phyloP scores from a whole-genome alignment of 495 filamentous ascomycete genomes.

The Lasiosphaeris hirsuta region DNA sequence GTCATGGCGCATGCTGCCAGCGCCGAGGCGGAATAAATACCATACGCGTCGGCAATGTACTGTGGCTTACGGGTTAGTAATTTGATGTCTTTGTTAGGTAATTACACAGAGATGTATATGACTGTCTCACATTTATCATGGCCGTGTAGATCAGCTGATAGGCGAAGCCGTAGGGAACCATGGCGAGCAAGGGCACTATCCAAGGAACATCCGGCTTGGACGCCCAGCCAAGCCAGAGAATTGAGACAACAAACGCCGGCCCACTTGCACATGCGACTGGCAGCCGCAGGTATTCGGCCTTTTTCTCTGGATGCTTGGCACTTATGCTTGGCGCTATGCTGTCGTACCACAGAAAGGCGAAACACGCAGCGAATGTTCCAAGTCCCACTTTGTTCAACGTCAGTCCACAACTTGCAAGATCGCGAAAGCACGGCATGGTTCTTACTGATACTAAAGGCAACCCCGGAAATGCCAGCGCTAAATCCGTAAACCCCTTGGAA shows the following conservation, averaged over 20 bases:
- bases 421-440: not conserved
- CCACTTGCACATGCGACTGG: constrained; percentile 61
- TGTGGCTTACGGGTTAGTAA: not conserved
- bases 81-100: not conserved
- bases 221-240: constrained; percentile 71
- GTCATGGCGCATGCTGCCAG: constrained; percentile 57
- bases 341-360: constrained; percentile 41
- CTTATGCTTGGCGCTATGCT: constrained; percentile 22
- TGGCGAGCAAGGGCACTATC: constrained; percentile 56
- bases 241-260: constrained; percentile 51
- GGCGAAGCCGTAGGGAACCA: constrained; percentile 61
- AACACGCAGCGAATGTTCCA: constrained; percentile 49
- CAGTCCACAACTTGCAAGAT: not conserved
- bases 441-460: constrained; percentile 29
- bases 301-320: constrained; percentile 18
- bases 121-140: constrained; percentile 48
- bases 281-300: constrained; percentile 59
- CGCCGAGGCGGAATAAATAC: constrained; percentile 62
- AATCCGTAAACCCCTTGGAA: constrained; percentile 47
- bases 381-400: constrained; percentile 33
- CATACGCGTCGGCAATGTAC: constrained; percentile 70
- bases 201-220: constrained; percentile 54
- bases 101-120: not conserved
- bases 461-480: constrained; percentile 29
- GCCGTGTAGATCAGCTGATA: constrained; percentile 64